Evolutionary conservation across 139 green algal genomes (phyloP).

Genomic region (Chlamydomonas sp.): DNA sequence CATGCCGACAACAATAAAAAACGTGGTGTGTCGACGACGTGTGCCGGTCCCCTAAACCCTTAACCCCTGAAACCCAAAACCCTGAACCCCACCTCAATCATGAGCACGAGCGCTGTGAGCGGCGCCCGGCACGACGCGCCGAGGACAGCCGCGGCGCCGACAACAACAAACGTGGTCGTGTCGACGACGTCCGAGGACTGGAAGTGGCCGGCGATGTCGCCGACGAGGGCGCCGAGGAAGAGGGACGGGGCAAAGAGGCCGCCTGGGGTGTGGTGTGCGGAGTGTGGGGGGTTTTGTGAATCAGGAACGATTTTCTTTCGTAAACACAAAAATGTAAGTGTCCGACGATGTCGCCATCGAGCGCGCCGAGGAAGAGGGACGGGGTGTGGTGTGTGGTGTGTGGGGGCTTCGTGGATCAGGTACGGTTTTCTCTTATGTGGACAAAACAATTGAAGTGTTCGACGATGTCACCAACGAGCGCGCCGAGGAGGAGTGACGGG

Average conservation of each 20-base stretch:
- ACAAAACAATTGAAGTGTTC: too few relatives aligned
- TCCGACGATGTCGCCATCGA: too few relatives aligned
- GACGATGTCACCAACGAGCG: slow-evolving; percentile 38
- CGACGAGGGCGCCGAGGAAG: slow-evolving; percentile 76
- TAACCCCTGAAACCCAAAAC: too few relatives aligned
- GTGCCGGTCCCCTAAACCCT: too few relatives aligned
- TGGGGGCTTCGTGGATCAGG: too few relatives aligned
- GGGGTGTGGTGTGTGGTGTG: too few relatives aligned
- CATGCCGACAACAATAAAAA: slow-evolving; percentile 47
- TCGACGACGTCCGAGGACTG: slow-evolving; percentile 28
- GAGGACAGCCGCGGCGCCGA: slow-evolving; percentile 54
- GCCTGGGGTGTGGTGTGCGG: too few relatives aligned
- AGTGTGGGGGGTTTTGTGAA: too few relatives aligned
- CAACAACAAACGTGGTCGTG: slow-evolving; percentile 47
- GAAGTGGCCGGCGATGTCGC: slow-evolving; percentile 31
- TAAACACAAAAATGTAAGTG: too few relatives aligned
- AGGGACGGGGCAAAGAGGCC: slow-evolving; percentile 91
- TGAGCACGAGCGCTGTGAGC: slow-evolving; percentile 51
- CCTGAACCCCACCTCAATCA: slow-evolving; percentile 61
- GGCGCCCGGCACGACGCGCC: slow-evolving; percentile 49
- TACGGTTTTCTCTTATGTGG: too few relatives aligned
- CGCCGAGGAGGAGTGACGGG: slow-evolving; percentile 91
- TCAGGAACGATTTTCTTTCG: too few relatives aligned
- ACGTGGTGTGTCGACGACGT: background rate
- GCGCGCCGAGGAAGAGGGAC: too few relatives aligned